Conservation (phyloP, 164 flowering plant genomes). For the Houttuynia cordata region DNA sequence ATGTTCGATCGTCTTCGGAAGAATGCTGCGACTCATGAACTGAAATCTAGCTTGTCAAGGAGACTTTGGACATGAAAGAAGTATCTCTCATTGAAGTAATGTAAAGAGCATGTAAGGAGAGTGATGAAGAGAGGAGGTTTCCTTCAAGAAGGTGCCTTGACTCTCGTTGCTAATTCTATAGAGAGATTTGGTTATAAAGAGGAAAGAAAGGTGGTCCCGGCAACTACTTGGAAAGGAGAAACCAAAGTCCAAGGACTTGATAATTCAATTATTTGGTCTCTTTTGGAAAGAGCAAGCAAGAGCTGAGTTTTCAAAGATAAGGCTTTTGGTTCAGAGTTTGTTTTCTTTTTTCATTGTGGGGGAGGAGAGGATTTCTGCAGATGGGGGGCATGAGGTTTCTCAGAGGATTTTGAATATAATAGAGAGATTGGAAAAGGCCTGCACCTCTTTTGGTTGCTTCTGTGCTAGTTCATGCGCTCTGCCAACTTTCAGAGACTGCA, state of each 20-base stretch:
- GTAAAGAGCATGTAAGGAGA: background rate
- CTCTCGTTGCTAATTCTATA: background rate
- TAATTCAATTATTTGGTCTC: constrained; percentile 11
- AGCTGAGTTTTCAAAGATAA: constrained; percentile 30
- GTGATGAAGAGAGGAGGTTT: constrained; percentile 7
- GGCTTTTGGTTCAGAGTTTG: constrained; percentile 23
- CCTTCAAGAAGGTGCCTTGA: background rate
- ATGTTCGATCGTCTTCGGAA: no score
- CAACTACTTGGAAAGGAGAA: constrained; percentile 8
- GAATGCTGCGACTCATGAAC: background rate
- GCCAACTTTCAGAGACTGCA: constrained; percentile 25
- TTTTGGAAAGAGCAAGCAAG: constrained; percentile 12
- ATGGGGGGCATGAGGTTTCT: constrained; percentile 54
- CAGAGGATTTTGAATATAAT: constrained; percentile 21
- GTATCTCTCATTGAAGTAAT: background rate
- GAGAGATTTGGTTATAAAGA: constrained; percentile 16
- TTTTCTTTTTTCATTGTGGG: constrained; percentile 8
- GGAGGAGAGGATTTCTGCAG: constrained; percentile 30
- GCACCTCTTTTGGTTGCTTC: constrained; percentile 38
- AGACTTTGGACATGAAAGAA: background rate
- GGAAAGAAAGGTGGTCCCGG: constrained; percentile 7
- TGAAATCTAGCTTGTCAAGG: background rate
- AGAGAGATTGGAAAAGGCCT: constrained; percentile 27
- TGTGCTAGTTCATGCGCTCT: constrained; percentile 41
- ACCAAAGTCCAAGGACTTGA: background rate